Evolutionary conservation across 495 filamentous ascomycete genomes (phyloP).

Genomic region (Corynascus novoguineensis): DNA sequence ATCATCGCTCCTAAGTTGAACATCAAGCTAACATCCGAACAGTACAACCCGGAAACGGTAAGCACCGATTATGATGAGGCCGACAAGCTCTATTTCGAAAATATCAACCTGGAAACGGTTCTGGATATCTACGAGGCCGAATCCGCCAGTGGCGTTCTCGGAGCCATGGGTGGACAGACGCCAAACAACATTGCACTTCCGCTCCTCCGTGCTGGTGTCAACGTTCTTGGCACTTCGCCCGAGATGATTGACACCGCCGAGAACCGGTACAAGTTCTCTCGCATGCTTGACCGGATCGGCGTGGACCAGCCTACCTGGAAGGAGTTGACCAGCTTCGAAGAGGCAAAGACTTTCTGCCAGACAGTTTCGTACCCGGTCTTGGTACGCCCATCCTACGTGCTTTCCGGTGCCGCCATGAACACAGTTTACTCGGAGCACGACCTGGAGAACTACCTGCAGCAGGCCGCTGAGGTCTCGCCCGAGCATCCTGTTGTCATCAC

Average conservation of each 20-base stretch:
- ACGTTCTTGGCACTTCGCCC: conserved; percentile 88
- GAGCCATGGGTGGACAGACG: conserved; percentile 96
- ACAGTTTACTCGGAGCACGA: conserved; percentile 86
- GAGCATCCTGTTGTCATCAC: conserved; percentile 98
- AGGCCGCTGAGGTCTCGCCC: conserved; percentile 84
- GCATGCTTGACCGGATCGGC: conserved; percentile 90
- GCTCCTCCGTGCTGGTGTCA: conserved; percentile 80
- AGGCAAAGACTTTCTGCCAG: conserved; percentile 78
- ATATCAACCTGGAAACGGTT: conserved; percentile 90
- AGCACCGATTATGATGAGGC: conserved; percentile 96
- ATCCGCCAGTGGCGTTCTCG: conserved; percentile 80
- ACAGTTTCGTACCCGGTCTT: conserved; percentile 86
- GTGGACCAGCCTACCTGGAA: conserved; percentile 98
- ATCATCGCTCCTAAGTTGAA: background rate
- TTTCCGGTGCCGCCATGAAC: conserved; percentile 96
- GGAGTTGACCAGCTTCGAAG: conserved; percentile 83
- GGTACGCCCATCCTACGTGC: conserved; percentile 90
- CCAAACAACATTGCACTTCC: conserved; percentile 97
- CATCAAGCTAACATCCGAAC: background rate
- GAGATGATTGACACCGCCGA: conserved; percentile 99
- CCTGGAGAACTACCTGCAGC: conserved; percentile 79
- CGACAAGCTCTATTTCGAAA: conserved; percentile 93
- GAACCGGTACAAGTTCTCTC: conserved; percentile 97
- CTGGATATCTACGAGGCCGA: conserved; percentile 95
- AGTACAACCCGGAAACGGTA: conserved; percentile 88